phyloP scores from a whole-genome alignment of 352 stramenopile genomes.

The Pythium volutum region DNA sequence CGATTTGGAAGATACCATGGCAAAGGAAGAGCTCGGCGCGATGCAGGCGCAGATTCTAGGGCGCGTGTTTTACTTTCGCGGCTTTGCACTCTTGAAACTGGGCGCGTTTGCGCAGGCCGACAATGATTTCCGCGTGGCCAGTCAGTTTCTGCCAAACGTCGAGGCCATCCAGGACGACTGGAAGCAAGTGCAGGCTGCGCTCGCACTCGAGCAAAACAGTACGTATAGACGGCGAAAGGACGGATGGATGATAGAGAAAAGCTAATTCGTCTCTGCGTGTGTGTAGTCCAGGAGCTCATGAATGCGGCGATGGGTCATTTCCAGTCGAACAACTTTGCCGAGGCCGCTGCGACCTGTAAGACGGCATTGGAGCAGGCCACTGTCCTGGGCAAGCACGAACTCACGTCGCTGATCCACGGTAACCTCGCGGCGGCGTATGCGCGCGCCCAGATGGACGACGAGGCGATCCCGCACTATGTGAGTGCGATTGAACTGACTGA shows the following conservation, averaged over 20 bases:
- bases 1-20: slow-evolving; percentile 27
- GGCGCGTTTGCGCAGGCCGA: slow-evolving; percentile 37
- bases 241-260: background rate
- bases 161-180: slow-evolving; percentile 50
- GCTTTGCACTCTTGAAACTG: slow-evolving; percentile 50
- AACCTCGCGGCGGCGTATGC: slow-evolving; percentile 60
- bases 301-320: slow-evolving; percentile 57
- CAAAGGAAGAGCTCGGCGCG: slow-evolving; percentile 16
- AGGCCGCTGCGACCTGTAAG: slow-evolving; percentile 43
- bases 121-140: slow-evolving; percentile 46
- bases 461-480: slow-evolving; percentile 63
- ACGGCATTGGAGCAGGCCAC: slow-evolving; percentile 48
- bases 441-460: slow-evolving; percentile 49
- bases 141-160: slow-evolving; percentile 51
- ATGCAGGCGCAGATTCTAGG: slow-evolving; percentile 38
- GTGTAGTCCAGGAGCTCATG: slow-evolving; percentile 49
- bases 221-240: background rate
- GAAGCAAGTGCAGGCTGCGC: slow-evolving; percentile 39
- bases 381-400: slow-evolving; percentile 51
- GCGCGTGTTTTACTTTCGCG: slow-evolving; percentile 60
- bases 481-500: slow-evolving; percentile 41
- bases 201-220: slow-evolving; percentile 42
- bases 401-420: slow-evolving; percentile 62
- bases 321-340: slow-evolving; percentile 50
- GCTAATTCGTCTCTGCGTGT: background rate